These are phyloP conservation scores for Diaporthe sp. DNA, from an alignment of 2,329 filamentous ascomycete genomes.

Conservation along the genomic window DNA sequence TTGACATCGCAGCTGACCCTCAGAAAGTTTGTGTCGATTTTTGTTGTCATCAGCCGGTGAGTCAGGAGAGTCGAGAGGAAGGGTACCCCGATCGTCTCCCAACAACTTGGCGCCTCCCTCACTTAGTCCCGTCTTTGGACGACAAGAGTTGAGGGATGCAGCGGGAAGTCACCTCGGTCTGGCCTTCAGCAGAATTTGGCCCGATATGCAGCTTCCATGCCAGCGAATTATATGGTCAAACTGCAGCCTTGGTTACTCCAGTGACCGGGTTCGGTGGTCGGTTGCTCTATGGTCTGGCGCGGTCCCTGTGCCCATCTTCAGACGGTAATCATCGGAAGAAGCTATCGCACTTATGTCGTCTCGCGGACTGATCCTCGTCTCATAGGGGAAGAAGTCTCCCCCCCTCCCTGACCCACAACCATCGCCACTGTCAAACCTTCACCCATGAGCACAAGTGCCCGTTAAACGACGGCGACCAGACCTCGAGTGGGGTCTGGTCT, in stretches of 20 bases:
- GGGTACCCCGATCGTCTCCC: neutral
- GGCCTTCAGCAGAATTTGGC: conserved; percentile 15
- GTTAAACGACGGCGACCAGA: neutral
- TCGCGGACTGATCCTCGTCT: conserved; percentile 19
- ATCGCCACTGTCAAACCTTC: neutral
- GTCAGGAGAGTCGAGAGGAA: neutral
- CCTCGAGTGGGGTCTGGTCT: neutral
- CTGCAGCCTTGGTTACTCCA: neutral
- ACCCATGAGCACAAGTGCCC: neutral
- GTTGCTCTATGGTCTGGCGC: neutral
- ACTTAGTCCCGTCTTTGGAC: conserved; percentile 3
- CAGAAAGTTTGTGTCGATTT: neutral
- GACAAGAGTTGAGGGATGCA: neutral
- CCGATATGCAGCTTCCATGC: neutral
- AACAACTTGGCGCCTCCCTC: conserved; percentile 4
- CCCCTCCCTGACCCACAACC: neutral
- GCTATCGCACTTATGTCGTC: neutral
- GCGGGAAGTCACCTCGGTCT: conserved; percentile 2
- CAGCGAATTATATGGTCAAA: neutral
- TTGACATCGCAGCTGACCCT: neutral
- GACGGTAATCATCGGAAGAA: neutral
- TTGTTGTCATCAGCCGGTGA: neutral
- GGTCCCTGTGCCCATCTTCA: neutral
- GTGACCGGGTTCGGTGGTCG: neutral
- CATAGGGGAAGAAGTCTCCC: neutral